Base-by-base conservation (phyloP, 2,329 filamentous ascomycete species). In the Nigrograna mackinnonii region DNA sequence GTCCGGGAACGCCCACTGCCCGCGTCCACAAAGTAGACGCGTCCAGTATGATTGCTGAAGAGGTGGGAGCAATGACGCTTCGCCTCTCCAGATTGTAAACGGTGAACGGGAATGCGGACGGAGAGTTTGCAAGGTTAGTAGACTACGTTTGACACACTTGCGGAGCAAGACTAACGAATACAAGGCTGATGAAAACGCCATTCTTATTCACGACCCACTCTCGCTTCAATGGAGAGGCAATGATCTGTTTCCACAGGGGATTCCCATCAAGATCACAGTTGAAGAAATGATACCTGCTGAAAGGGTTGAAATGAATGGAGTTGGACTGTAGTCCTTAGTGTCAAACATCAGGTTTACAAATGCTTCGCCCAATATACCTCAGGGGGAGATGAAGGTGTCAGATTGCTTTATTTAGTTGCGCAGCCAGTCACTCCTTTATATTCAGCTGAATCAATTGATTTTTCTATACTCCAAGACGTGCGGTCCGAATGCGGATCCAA, bases 1-100 rank as follows among this genome's bases (percentile, higher is more conserved):
- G 73, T 69, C 67, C 73, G 76, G 74, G 77, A 75, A 82, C 72
- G 75, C 74, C 76, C 76, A 68, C 69, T 63, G 52, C 62, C 68
- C 68, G 71, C 67, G 55, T 48, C 35, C 47, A 50, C 50, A 59
- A 58, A 54, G 37, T 50, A 44, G 66, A 67, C 66, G 58, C 60
- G 58, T 52, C 53, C 47, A 46, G 43, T 41, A 54, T 43, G 54
- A 59, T 57, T 45, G 54, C 49, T 43, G 58, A 55, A 53, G 57
- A 52, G 55, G 55, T 57, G 49, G 58, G 55, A 50, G 47, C 52
- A 43, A 62, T 49, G 58, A 64, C 56, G 50, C 57, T 58, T 58
- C 62, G 60, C 62, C 66, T 68, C 62, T 70, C 66, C 59, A 64
- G 59, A 56, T 66, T 70, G 64, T 70, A 67, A 60, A 57, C 47